Base-by-base conservation (phyloP, 768 basidiomycete species). In the Tylopilus plumbeoviolaceoides region DNA sequence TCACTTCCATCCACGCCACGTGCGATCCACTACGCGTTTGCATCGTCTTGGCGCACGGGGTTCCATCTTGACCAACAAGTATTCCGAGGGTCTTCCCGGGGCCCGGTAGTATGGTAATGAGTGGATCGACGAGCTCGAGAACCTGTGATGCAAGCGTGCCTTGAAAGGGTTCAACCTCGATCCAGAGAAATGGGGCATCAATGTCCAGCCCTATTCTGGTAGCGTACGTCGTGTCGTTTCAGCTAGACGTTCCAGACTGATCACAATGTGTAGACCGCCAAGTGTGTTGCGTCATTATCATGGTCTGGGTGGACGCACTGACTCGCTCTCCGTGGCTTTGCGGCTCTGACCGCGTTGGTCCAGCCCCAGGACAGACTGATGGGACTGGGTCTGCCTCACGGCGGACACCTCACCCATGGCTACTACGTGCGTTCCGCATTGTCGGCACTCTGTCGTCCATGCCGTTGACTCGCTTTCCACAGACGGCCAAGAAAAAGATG, bases 401-500 rank as follows among this genome's bases (percentile, higher is more conserved):
- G 95, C 69, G 95, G 94, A 44, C 95, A 97, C 72, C 82, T 97
- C 61, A 98, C 94, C n/a, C n/a, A n/a, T n/a, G n/a, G n/a, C n/a
- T n/a, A n/a, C n/a, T n/a, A n/a, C n/a, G n/a, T n/a, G n/a, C 60
- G 84, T 76, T 25, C 17, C 23, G 14, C 28, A 6, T 5, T 5
- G 7, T 23, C 28, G 20, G 23, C 23, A 33, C 41, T 40, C 9
- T 4, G 28, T 28, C n/a, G 48, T 44, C 48, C n/a, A 39, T 27
- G n/a, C 0, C 30, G 36, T 50, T 54, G 18, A 55, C 41, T n/a
- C 47, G 38, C 59, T 54, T 30, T 40, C 30, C 43, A n/a, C 62
- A 91, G 89, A 95, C 93, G 51, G 91, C 93, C 54, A 98, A 98
- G 78, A 97, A 98, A n/a, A n/a, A n/a, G n/a, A n/a, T n/a, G n/a